These are phyloP conservation scores for Spongispora temasekensis DNA, from an alignment of 1,284 basidiomycete species.

Conservation along the genomic window DNA sequence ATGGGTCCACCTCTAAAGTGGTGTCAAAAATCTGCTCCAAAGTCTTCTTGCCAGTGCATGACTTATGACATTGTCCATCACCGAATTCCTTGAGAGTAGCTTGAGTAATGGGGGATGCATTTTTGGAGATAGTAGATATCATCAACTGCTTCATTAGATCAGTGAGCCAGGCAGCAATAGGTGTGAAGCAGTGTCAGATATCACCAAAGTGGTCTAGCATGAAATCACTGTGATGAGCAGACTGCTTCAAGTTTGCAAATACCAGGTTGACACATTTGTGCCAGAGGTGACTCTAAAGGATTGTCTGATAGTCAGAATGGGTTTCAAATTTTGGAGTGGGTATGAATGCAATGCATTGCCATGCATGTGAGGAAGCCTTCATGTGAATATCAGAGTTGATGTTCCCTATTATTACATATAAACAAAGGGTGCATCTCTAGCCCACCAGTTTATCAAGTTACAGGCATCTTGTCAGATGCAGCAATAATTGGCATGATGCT, in stretches of 20 bases:
- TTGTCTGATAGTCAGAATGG: neutral
- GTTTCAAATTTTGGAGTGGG: neutral
- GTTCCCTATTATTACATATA: neutral
- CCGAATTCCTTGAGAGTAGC: neutral
- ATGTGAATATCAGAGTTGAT: neutral
- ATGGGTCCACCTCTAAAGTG: neutral
- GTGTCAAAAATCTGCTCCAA: neutral
- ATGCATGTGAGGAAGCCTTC: neutral
- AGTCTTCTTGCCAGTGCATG: neutral
- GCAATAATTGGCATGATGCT: conserved; percentile 1
- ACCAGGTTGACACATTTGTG: neutral
- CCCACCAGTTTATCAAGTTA: neutral
- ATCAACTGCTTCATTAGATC: neutral
- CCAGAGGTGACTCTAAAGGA: neutral
- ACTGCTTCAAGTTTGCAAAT: neutral
- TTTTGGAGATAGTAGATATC: conserved; percentile 1
- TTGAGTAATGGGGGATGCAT: neutral
- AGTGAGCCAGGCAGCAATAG: neutral
- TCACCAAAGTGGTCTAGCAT: neutral
- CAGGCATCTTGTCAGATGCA: neutral
- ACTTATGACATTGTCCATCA: neutral
- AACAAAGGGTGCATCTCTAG: neutral
- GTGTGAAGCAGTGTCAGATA: neutral
- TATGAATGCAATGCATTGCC: neutral
- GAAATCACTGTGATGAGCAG: neutral